Percentiles rank a stretch among this genome's conserved stretches.
Conservation (phyloP, 73 alveolate species). For the Tetrahymena borealis region DNA sequence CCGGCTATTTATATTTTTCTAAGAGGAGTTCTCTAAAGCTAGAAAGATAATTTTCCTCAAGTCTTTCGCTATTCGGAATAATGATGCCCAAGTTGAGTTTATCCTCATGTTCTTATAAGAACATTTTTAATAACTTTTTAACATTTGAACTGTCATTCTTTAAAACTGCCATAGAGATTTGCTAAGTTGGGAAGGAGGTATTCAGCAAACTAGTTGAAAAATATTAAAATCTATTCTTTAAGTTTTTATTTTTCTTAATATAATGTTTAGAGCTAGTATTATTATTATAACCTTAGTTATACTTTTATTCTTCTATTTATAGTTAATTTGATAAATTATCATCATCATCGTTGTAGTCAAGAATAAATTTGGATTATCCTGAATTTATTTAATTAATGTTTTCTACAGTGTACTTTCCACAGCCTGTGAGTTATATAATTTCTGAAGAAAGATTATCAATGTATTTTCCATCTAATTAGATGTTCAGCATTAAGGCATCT, state of each 20-base stretch:
- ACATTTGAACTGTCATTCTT: background rate
- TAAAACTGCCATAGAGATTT: background rate
- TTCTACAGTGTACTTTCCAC: background rate
- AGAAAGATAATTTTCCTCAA: background rate
- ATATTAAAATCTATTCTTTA: background rate
- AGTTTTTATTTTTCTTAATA: background rate
- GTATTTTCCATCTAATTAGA: background rate
- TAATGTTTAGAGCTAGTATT: too few relatives aligned
- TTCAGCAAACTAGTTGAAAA: background rate
- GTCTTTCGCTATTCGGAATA: background rate
- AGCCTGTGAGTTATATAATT: background rate
- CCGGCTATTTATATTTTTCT: background rate
- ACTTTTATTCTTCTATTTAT: background rate
- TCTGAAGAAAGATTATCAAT: background rate
- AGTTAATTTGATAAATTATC: too few relatives aligned
- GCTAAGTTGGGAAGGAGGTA: background rate
- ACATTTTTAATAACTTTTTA: background rate
- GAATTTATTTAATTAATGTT: background rate
- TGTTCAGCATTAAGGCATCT: background rate
- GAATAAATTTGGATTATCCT: background rate
- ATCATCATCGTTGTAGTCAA: background rate
- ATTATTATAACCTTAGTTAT: background rate
- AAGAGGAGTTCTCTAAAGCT: background rate
- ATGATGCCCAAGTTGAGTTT: background rate
- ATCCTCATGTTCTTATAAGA: background rate